A percentile compares a stretch with the other conserved stretches of the same genome.
Conservation (phyloP, 2,329 filamentous ascomycete species). For the Fusarium dimerum region DNA sequence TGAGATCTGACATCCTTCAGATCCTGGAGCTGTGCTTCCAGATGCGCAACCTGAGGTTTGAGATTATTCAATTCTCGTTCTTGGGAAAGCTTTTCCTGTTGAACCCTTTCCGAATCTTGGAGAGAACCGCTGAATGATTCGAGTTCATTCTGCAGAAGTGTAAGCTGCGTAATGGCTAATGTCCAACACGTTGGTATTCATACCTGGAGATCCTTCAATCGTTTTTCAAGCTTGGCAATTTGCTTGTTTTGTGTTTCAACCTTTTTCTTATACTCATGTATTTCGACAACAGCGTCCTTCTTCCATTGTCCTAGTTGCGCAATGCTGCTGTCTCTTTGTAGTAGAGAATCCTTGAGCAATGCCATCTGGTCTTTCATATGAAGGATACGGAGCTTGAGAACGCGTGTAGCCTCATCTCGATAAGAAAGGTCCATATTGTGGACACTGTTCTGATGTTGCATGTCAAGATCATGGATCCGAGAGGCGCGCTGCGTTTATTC, state of each 20-base stretch:
- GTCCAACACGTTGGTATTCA: constrained; percentile 4
- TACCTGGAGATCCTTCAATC: constrained; percentile 51
- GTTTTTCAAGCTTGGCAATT: constrained; percentile 49
- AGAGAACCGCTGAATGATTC: constrained; percentile 66
- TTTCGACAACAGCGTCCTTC: constrained; percentile 41
- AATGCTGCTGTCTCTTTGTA: constrained; percentile 60
- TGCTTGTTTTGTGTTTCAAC: constrained; percentile 48
- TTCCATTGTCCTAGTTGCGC: constrained; percentile 45
- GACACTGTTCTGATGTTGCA: constrained; percentile 66
- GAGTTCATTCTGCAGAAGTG: constrained; percentile 63
- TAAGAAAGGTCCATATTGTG: constrained; percentile 67
- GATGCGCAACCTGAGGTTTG: constrained; percentile 58
- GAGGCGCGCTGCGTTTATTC: constrained; percentile 41
- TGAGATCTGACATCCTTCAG: constrained; percentile 73
- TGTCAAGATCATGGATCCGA: constrained; percentile 60
- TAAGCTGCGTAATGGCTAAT: not conserved
- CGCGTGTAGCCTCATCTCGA: constrained; percentile 74
- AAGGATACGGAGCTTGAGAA: constrained; percentile 67
- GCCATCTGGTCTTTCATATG: constrained; percentile 76
- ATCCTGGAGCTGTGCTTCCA: constrained; percentile 54
- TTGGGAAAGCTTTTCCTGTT: constrained; percentile 59
- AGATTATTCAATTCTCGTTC: constrained; percentile 53
- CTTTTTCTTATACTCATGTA: constrained; percentile 46
- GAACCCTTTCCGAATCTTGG: constrained; percentile 68
- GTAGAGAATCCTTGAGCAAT: constrained; percentile 63